Evolutionary conservation across 2,329 filamentous ascomycete species (phyloP), one percentile per base, ranked within the genome.

Genomic region (Botryotinia narcissicola): DNA sequence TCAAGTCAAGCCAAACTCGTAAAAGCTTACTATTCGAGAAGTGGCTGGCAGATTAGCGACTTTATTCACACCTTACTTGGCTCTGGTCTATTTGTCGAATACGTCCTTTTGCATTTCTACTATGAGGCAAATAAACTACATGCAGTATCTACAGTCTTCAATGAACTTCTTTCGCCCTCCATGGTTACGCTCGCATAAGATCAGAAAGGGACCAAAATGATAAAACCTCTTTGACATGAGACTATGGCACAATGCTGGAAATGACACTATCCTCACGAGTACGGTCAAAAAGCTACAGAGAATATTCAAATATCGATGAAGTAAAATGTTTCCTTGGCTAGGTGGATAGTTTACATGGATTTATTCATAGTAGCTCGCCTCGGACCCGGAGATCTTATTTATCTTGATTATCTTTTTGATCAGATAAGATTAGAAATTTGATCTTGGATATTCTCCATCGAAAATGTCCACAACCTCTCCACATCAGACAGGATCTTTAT

Each of bases 351-450:
- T 64, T 64, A n/a, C 25, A 64, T 16, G n/a, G 40, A 46, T 64
- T 64, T 46, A 42, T 64, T 9, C 46, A 46, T 29, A 25, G 5
- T 63, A 44, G 37, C 37, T 42, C 61, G 35, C 29, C 44, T 57
- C 54, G 40, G 42, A 29, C 22, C 25, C 14, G 8, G 32, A 63
- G 10, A 51, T 62, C 42, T 63, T 32, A 7, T 51, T 37, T 40
- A 67, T 67, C 63, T n/a, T 18, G 61, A 42, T 71, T 42, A 71
- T 71, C 70, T 71, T 51, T 62, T 54, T 66, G 44, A 71, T 71
- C 70, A 66, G 70, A 71, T 66, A 71, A 66, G 46, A 71, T 51
- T 40, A 18, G 25, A 44, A 20, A 4, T 64, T 64, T 46, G 62
- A 64, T 46, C 62, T 46, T 35, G 42, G 37, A n/a, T 42, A 46